Evolutionary conservation across 2,329 filamentous ascomycete genomes (phyloP).

Genomic region (Cladosporium oxysporum): DNA sequence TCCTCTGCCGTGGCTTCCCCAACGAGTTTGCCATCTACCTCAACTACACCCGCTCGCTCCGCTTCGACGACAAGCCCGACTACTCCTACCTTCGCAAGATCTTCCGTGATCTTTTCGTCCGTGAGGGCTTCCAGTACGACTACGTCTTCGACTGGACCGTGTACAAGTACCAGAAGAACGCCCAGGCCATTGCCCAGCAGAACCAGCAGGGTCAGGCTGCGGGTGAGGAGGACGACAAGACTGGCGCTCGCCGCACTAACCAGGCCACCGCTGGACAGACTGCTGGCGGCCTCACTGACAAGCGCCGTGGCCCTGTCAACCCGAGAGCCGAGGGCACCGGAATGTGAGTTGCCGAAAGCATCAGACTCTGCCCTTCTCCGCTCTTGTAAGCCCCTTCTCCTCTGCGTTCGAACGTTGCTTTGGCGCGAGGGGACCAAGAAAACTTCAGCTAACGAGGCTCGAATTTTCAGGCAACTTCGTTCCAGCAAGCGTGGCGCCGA

Average conservation of each 20-base stretch:
- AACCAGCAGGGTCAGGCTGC: conserved; percentile 63
- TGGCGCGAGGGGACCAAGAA: conserved; percentile 65
- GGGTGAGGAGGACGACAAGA: conserved; percentile 72
- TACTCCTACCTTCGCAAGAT: conserved; percentile 99
- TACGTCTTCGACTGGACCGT: conserved; percentile 99
- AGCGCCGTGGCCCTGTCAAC: conserved; percentile 73
- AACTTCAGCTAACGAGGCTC: conserved; percentile 46
- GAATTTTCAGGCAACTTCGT: conserved; percentile 52
- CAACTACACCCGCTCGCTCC: conserved; percentile 97
- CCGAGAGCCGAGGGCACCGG: conserved; percentile 83
- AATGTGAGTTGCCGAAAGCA: conserved; percentile 83
- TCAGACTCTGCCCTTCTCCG: conserved; percentile 37
- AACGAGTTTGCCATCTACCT: conserved; percentile 99
- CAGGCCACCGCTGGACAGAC: conserved; percentile 65
- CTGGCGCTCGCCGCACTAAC: conserved; percentile 64
- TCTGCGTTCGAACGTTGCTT: conserved; percentile 77
- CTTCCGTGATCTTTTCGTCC: conserved; percentile 98
- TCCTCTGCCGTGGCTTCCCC: conserved; percentile 97
- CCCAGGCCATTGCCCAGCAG: conserved; percentile 87
- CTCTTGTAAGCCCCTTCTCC: conserved; percentile 81
- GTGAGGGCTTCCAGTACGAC: conserved; percentile 99
- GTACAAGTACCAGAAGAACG: conserved; percentile 99
- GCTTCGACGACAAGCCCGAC: conserved; percentile 99
- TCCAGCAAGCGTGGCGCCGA: conserved; percentile 54
- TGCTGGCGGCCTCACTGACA: conserved; percentile 61